Conservation (phyloP, 345 rosid genomes). For the Firmiana major region DNA sequence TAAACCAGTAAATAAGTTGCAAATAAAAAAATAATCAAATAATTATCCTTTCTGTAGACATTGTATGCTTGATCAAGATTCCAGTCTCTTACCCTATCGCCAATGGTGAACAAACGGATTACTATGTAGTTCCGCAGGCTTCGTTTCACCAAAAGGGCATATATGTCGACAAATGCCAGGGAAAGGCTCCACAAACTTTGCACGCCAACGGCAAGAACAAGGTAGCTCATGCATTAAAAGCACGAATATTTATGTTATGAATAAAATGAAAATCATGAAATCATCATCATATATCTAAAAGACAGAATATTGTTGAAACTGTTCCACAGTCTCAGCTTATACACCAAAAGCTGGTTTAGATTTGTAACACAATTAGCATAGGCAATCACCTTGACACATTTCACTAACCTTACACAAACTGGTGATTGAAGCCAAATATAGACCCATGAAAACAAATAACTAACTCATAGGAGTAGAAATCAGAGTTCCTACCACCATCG, state of each 20-base stretch:
- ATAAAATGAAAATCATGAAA: neutral
- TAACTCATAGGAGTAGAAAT: neutral
- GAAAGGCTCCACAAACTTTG: constrained; percentile 79
- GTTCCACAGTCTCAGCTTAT: neutral
- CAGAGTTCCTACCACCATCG: neutral
- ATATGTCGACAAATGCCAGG: constrained; percentile 53
- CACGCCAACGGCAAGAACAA: constrained; percentile 62
- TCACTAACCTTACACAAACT: neutral
- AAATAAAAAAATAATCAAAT: neutral
- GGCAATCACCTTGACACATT: neutral
- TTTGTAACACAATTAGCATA: neutral
- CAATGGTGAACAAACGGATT: constrained; percentile 53
- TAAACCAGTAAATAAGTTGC: neutral
- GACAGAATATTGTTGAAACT: neutral
- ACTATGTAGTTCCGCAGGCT: constrained; percentile 47
- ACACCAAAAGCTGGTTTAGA: neutral
- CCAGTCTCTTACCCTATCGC: constrained; percentile 66
- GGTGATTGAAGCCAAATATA: neutral
- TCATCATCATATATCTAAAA: neutral
- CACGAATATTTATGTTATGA: neutral
- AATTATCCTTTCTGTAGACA: neutral
- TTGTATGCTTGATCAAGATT: constrained; percentile 5
- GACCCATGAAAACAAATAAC: neutral
- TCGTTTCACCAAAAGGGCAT: constrained; percentile 65
- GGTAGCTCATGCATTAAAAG: constrained; percentile 45